Conservation (phyloP, 768 basidiomycete species). For the Serendipita indica region DNA sequence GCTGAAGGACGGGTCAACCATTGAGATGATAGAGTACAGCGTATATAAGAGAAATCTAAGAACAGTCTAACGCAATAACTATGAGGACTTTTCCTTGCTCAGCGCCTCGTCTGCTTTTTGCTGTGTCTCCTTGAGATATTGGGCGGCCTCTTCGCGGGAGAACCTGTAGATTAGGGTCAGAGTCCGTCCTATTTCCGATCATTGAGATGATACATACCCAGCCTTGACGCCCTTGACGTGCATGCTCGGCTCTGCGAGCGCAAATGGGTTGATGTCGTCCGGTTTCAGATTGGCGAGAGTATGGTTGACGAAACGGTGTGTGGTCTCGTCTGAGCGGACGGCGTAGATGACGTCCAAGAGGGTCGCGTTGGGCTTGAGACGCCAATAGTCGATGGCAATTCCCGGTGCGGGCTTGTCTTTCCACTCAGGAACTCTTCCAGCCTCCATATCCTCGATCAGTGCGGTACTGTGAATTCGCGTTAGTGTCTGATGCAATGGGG, state of each 20-base stretch:
- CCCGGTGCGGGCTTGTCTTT: conserved; percentile 56
- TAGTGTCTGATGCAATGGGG: conserved; percentile 15
- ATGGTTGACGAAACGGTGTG: conserved; percentile 93
- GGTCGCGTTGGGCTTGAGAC: conserved; percentile 53
- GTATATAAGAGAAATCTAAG: too few relatives aligned
- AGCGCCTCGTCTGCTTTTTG: conserved; percentile 2
- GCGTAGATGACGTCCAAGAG: conserved; percentile 82
- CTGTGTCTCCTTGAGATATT: conserved; percentile 22
- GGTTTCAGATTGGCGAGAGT: conserved; percentile 75
- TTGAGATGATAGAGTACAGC: too few relatives aligned
- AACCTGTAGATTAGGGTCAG: conserved; percentile 17
- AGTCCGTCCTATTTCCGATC: conserved; percentile 1
- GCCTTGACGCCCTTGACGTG: conserved; percentile 59
- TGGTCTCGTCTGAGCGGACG: conserved; percentile 84
- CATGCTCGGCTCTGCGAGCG: conserved; percentile 80
- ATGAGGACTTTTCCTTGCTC: too few relatives aligned
- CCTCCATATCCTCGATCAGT: conserved; percentile 70
- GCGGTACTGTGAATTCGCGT: conserved; percentile 39
- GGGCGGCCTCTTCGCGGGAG: conserved; percentile 23
- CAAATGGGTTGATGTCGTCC: conserved; percentile 78
- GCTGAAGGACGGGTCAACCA: too few relatives aligned
- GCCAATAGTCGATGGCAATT: conserved; percentile 95
- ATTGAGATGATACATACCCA: conserved; percentile 36
- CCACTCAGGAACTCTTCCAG: conserved; percentile 72
- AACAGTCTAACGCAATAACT: too few relatives aligned